Base-by-base conservation (phyloP, 352 stramenopile genomes). In the Pythium phragmitis region DNA sequence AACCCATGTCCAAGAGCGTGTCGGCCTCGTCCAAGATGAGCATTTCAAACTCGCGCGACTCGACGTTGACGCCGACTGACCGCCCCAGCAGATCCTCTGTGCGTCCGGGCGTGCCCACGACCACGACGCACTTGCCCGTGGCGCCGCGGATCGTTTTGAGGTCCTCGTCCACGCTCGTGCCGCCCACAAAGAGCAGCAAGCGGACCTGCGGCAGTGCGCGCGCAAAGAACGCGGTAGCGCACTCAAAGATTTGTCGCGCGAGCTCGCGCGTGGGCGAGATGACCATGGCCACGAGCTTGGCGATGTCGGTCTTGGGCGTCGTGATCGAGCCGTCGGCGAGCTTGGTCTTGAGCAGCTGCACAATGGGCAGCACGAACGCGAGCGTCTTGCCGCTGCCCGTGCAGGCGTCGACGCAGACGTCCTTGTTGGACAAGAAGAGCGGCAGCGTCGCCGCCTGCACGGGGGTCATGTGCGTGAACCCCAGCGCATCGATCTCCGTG, bases 1-100 rank as follows among this genome's bases (percentile, higher is more conserved):
- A 99, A 60, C 96, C 96, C 84, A 99, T 98, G 74, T 98, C 96
- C 39, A 99, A 82, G 39, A 99, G 69, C 23, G 96, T 98, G 70
- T 99, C 98, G n/a, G 97, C 97, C 74, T 99, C 98, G 74, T 99
- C 98, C 34, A 99, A 73, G 51, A 99, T 97, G 21, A 99, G 79
- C 34, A 98, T 91, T 67, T 99, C 97, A 54, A 99, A 91, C 75
- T 98, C 89, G 36, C 84, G 87, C 16, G 90, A 82, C 66, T 98
- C 91, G 43, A 98, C 61, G 16, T 69, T 83, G 34, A 72, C 78
- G 60, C 79, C 77, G 21, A 84, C 78, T 61, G 82, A 97, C 77
- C 76, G 80, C 57, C 87, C 93, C 69, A 89, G 89, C 59, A 98
- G 87, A 76, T 91, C 94, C 68, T 88, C 86, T 14, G 76, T 96